phyloP scores from a whole-genome alignment of 1,139 yeast species.

The Taphrina communis region DNA sequence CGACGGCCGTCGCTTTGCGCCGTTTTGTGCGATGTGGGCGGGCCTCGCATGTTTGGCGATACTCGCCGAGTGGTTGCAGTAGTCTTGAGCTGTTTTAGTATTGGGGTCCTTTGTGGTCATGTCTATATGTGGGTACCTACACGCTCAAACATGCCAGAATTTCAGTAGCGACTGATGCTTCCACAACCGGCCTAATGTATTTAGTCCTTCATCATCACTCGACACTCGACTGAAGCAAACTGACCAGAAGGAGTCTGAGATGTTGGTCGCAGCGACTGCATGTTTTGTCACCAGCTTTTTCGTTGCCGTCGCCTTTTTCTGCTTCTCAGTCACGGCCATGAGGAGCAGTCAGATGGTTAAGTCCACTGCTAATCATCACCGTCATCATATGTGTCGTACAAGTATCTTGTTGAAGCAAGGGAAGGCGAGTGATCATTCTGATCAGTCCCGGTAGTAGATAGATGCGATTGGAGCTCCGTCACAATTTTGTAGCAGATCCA shows the following conservation, averaged over 20 bases:
- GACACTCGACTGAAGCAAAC: neutral
- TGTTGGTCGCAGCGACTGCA: neutral
- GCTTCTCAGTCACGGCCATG: conserved; percentile 5
- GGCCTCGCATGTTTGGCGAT: neutral
- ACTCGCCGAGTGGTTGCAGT: conserved; percentile 4
- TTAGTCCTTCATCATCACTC: no score
- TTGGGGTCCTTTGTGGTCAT: neutral
- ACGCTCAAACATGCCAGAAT: neutral
- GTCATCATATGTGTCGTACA: neutral
- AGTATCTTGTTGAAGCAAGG: neutral
- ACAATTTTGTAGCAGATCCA: conserved; percentile 1
- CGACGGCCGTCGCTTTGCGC: conserved; percentile 10
- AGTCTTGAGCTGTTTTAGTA: neutral
- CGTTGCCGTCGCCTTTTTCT: neutral
- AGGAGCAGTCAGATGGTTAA: neutral
- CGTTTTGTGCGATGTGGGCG: conserved; percentile 15
- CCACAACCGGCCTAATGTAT: neutral
- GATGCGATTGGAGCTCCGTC: neutral
- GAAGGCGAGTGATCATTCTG: neutral
- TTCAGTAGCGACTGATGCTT: neutral
- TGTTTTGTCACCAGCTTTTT: conserved; percentile 10
- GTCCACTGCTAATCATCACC: neutral
- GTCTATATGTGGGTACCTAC: neutral
- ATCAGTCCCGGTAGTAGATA: neutral
- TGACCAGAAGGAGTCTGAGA: neutral